Conservation (phyloP, 805 yeast genomes). For the Kregervanrija delftensis region DNA sequence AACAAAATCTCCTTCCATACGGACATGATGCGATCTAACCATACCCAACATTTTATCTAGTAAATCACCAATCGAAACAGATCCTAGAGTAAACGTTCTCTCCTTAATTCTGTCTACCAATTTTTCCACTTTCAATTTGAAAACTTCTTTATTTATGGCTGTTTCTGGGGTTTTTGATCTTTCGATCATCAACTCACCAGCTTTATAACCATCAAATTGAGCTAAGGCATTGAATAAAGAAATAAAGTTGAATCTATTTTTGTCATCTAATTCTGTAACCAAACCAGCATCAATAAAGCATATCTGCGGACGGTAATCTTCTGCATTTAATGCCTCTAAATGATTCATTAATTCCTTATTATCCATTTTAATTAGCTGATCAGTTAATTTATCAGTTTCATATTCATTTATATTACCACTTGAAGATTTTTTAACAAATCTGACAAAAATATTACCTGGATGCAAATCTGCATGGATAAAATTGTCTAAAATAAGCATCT, state of each 20-base stretch:
- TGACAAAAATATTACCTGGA: conserved; percentile 84
- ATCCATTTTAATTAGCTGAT: conserved; percentile 31
- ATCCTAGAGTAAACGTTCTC: conserved; percentile 87
- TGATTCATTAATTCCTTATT: conserved; percentile 31
- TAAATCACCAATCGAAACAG: conserved; percentile 85
- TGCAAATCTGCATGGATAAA: conserved; percentile 96
- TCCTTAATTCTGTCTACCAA: conserved; percentile 75
- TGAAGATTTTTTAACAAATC: conserved; percentile 35
- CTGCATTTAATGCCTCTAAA: conserved; percentile 37
- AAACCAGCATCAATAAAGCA: conserved; percentile 92
- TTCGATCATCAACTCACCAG: conserved; percentile 94
- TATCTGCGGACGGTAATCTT: conserved; percentile 74
- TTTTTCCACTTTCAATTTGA: conserved; percentile 80
- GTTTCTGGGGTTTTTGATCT: conserved; percentile 93
- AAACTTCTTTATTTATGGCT: conserved; percentile 74
- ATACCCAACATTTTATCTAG: conserved; percentile 79
- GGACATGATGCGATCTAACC: conserved; percentile 92
- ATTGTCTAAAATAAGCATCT: conserved; percentile 88
- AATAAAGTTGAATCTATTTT: conserved; percentile 76
- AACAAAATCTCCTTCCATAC: conserved; percentile 96
- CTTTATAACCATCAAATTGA: conserved; percentile 87
- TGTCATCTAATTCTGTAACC: conserved; percentile 78
- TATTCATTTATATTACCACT: conserved; percentile 35
- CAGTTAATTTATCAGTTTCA: conserved; percentile 41
- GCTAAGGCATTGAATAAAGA: conserved; percentile 85